Evolutionary conservation across 495 filamentous ascomycete species (phyloP), one percentile per base, ranked within the genome.

Genomic region (Lineolata rhizophorae): DNA sequence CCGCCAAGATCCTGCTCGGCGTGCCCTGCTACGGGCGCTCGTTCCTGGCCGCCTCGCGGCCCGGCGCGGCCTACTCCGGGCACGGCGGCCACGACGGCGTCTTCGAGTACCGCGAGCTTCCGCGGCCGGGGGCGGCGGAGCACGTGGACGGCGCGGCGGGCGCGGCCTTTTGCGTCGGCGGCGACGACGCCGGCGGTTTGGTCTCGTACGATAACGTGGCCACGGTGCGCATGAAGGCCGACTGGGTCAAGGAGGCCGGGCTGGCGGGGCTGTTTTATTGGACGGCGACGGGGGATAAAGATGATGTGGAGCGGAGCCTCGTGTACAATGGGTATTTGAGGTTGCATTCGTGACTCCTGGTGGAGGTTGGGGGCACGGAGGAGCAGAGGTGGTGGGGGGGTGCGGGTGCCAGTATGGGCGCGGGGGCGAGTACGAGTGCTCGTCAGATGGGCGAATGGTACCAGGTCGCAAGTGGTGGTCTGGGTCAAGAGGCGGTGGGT

Each of bases 241-340:
- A 62, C n/a, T 87, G 71, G 44, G 83, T 72, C 46, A 81, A 69
- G 40, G 62, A 75, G 37, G 68, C 70, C 37, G 66, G 69, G 15
- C 62, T 93, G 0, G 83, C 74, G 11, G 83, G 83, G 0, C 52
- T 93, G 21, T 92, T 90, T 48, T 93, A 84, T 51, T 93, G 81
- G 83, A 76, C 76, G 33, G 81, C 79, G n/a, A 75, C 75, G 13
- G 76, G 67, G 2, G 83, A 93, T 53, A 63, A 62, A 38, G 68
- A 62, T 27, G 56, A 21, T 34, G 38, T 25, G 6, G 22, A 25
- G 22, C 56, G 73, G 38, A 87, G 80, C 51, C 49, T 92, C 43
- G 65, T 90, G 14, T 47, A 36, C 25, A 47, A 35, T 34, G 47
- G 47, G 6, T 50, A 42, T 20, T 5, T 44, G 31, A 44, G 37